These are phyloP conservation scores for Apiotrichum domesticum DNA, from an alignment of 1,284 basidiomycete species.

Conservation along the genomic window DNA sequence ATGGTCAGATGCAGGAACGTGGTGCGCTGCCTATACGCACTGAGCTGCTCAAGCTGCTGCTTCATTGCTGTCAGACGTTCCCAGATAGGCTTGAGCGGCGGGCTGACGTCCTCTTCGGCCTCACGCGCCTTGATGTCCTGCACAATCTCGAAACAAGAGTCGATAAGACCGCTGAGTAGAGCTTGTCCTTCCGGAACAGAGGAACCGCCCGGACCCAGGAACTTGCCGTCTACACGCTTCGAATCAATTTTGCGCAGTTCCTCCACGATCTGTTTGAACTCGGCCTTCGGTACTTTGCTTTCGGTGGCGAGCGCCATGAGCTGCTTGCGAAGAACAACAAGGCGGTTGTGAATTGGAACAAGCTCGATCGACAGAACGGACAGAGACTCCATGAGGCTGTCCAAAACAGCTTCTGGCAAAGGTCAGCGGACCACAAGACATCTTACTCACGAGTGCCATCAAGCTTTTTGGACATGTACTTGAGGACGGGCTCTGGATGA, in stretches of 20 bases:
- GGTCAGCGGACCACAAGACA: background rate
- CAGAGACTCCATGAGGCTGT: slow-evolving; percentile 71
- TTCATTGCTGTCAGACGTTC: slow-evolving; percentile 84
- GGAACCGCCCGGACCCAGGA: slow-evolving; percentile 80
- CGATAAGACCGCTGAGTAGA: slow-evolving; percentile 66
- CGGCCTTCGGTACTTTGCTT: slow-evolving; percentile 72
- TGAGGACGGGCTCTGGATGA: slow-evolving; percentile 80
- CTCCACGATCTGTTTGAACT: slow-evolving; percentile 83
- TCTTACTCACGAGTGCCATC: slow-evolving; percentile 75
- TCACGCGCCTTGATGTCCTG: slow-evolving; percentile 95
- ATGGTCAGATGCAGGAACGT: background rate
- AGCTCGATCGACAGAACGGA: slow-evolving; percentile 80
- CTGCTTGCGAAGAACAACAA: slow-evolving; percentile 82
- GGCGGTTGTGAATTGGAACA: slow-evolving; percentile 78
- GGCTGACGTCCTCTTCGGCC: slow-evolving; percentile 81
- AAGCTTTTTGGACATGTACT: slow-evolving; percentile 81
- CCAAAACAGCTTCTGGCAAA: slow-evolving; percentile 64
- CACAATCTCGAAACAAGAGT: slow-evolving; percentile 93
- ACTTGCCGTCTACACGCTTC: slow-evolving; percentile 95
- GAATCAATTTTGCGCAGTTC: slow-evolving; percentile 92
- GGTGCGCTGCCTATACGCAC: slow-evolving; percentile 21
- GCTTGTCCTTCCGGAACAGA: slow-evolving; percentile 86
- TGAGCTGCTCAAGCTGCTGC: slow-evolving; percentile 41
- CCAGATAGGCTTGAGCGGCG: slow-evolving; percentile 87
- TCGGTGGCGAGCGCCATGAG: slow-evolving; percentile 84